phyloP scores from a whole-genome alignment of 345 rosid species.

The Eutrema japonicum region DNA sequence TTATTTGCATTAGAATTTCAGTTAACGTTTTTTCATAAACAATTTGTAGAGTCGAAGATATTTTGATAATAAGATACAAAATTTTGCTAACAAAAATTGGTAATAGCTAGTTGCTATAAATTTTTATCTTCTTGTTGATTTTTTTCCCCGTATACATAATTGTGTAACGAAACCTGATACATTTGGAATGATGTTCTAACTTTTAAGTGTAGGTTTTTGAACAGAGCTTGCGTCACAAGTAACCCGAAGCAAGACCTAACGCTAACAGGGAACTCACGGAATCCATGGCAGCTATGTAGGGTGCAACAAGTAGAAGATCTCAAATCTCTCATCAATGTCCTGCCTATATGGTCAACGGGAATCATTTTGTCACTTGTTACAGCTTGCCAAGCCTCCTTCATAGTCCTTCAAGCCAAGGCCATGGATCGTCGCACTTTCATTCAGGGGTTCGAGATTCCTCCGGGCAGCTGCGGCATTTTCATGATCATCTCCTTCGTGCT shows the following conservation, averaged over 20 bases:
- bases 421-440: constrained; percentile 59
- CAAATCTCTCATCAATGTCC: constrained; percentile 54
- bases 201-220: constrained; percentile 48
- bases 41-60: not conserved
- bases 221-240: constrained; percentile 57
- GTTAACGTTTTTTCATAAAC: not conserved
- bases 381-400: constrained; percentile 50
- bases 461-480: constrained; percentile 54
- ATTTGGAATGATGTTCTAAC: not conserved
- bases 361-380: constrained; percentile 46
- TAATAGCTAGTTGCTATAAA: too few species aligned
- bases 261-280: constrained; percentile 40
- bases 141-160: not conserved
- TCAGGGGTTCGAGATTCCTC: constrained; percentile 55
- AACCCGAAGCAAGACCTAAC: constrained; percentile 47
- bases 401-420: constrained; percentile 50
- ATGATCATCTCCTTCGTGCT: constrained; percentile 39
- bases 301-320: constrained; percentile 66
- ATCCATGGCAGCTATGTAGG: constrained; percentile 61
- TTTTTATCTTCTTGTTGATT: too few species aligned
- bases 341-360: constrained; percentile 64
- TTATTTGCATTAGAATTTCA: not conserved
- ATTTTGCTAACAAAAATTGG: not conserved
- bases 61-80: not conserved
- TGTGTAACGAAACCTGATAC: not conserved